Conservation (phyloP, 768 basidiomycete species). For the Amanita muscaria region DNA sequence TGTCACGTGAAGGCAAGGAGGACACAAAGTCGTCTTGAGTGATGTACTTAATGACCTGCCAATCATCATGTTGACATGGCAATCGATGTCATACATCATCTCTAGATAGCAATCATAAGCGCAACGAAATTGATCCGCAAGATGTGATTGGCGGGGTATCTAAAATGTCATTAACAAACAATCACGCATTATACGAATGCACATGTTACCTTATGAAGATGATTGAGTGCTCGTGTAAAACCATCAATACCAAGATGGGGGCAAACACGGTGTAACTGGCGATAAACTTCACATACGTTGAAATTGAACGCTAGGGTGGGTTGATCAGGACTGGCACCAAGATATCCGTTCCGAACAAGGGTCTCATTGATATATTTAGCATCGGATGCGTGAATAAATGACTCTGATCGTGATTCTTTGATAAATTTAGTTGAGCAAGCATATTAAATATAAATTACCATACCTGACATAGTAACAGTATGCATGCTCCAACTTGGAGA, state of each 20-base stretch:
- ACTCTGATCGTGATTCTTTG: background rate
- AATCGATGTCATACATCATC: background rate
- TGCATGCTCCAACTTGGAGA: no score
- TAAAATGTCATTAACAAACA: background rate
- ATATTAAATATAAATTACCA: no score
- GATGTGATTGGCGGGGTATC: background rate
- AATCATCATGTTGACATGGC: background rate
- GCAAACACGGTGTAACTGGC: conserved; percentile 17
- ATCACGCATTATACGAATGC: conserved; percentile 5
- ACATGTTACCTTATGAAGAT: conserved; percentile 16
- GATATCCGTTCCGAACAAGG: conserved; percentile 14
- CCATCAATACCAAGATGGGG: conserved; percentile 18
- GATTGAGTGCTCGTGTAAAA: no score
- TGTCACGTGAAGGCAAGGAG: background rate
- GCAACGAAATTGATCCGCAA: background rate
- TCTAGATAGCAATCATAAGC: background rate
- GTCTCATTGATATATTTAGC: conserved; percentile 13
- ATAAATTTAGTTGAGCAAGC: no score
- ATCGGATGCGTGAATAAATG: conserved; percentile 1
- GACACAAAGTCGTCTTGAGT: conserved; percentile 1
- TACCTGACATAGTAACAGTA: no score
- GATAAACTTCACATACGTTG: conserved; percentile 15
- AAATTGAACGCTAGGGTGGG: conserved; percentile 14
- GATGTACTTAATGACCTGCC: no score
- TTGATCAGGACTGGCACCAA: conserved; percentile 15